phyloP scores from a whole-genome alignment of 1,284 basidiomycete genomes.

The Xerocomus amazonicus region DNA sequence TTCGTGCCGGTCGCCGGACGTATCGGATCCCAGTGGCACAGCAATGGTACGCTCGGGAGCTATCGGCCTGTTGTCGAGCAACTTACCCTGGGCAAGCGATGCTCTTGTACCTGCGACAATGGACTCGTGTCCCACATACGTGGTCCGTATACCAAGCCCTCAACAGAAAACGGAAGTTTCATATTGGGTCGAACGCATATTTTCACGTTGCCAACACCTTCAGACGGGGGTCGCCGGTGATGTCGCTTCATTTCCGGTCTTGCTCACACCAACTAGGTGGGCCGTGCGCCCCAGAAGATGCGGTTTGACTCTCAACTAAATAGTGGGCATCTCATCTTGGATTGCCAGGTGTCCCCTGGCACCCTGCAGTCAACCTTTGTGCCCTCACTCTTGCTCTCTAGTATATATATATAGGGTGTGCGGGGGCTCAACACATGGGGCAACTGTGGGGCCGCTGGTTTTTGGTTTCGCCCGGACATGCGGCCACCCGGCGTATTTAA shows the following conservation, averaged over 20 bases:
- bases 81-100: not conserved
- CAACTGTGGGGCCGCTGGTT: conserved; percentile 23
- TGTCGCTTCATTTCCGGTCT: conserved; percentile 23
- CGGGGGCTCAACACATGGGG: conserved; percentile 19
- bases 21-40: not conserved
- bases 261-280: not conserved
- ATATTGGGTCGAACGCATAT: not conserved
- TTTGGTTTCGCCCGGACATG: conserved; percentile 22
- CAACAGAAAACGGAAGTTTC: not conserved
- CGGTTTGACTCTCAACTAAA: not conserved
- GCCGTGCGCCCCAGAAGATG: conserved; percentile 1
- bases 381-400: not conserved
- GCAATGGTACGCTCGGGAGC: not conserved
- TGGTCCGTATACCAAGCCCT: not conserved
- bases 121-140: not conserved
- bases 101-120: not conserved
- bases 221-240: not conserved
- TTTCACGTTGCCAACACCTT: not conserved
- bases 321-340: conserved; percentile 2
- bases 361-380: not conserved
- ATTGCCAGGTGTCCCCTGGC: conserved; percentile 14
- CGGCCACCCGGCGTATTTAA: conserved; percentile 25
- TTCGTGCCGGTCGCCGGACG: not conserved
- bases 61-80: not conserved
- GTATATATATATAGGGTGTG: conserved; percentile 15